Conservation (phyloP, 352 stramenopile genomes). For the Phytopythium litorale region DNA sequence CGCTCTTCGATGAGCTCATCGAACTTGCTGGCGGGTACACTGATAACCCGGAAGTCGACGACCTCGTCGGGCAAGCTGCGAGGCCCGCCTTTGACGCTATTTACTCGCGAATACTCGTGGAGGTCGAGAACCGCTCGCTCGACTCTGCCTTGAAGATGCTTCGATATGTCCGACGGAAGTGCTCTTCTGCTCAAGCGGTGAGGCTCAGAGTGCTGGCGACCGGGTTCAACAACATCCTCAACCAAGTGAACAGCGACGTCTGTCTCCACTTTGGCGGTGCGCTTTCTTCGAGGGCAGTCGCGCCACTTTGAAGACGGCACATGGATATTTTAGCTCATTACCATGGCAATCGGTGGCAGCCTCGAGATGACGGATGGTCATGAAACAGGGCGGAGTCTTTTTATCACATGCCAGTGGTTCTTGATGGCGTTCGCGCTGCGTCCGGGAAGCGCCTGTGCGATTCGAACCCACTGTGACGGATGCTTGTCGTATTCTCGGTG, state of each 20-base stretch:
- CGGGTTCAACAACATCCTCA: constrained; percentile 62
- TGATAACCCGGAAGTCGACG: not conserved
- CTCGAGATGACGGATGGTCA: not conserved
- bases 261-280: constrained; percentile 37
- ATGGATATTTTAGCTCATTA: not conserved
- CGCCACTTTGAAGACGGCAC: constrained; percentile 21
- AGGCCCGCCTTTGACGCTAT: constrained; percentile 60
- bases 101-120: constrained; percentile 65
- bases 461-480: constrained; percentile 38
- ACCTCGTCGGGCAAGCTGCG: not conserved
- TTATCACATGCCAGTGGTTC: constrained; percentile 52
- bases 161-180: constrained; percentile 67
- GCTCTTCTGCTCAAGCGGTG: constrained; percentile 11
- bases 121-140: constrained; percentile 57
- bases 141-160: constrained; percentile 65
- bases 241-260: constrained; percentile 59
- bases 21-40: not conserved
- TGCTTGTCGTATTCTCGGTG: constrained; percentile 15
- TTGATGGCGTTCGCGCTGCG: constrained; percentile 63
- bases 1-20: constrained; percentile 36
- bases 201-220: constrained; percentile 9
- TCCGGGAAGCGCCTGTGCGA: constrained; percentile 41
- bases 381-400: not conserved
- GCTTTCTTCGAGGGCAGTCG: constrained; percentile 31
- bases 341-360: not conserved